Base-by-base conservation (phyloP, 257 asterid genomes). In the Plantago elongata region DNA sequence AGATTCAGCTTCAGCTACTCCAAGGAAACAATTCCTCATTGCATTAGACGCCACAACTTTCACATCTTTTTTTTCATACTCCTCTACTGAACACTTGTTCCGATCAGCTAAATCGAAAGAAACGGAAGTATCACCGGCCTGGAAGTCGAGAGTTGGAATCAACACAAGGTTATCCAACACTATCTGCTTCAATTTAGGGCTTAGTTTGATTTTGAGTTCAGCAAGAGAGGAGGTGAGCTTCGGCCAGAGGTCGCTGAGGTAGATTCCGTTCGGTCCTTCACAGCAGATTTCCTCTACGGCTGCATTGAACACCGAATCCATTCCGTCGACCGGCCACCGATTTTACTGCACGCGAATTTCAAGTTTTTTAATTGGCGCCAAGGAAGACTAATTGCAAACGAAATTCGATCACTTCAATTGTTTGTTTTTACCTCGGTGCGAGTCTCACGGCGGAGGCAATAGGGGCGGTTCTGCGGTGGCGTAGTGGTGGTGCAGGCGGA, bases 241-340 rank as follows among this genome's bases (percentile, higher is more conserved):
- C 14, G 83, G 77, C 97, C 97, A 92, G 12, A 92, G 83, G 51
- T 71, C 45, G 42, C 67, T 80, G 63, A 92, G 77, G 67, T 65
- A 77, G 52, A 92, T 76, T 5, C 99, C 97, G 8, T 62, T 47
- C 45, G 72, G 74, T 18, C 87, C 92, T 45, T 69, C 78, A 30
- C 90, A 78, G 73, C 99, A 89, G 52, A 92, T 82, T 69, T 89
- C 93, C 55, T 86, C 97, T 1, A 92, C 59, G 5, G 99, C 95
- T 13, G 74, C 73, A 72, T 84, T 76, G 60, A 4, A 52, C 22
- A 52, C 13, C 9, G 58, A 22, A 37, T 52, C 58, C 58, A 52
- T 52, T 52, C 40, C 40, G 40, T 34, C 40, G 40, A 34, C 8
- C 40, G 4, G 4, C 3, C 5, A 34, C 40, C 40, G 40, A 7